phyloP scores from a whole-genome alignment of 2,329 filamentous ascomycete species.

The Byssothecium circinans region DNA sequence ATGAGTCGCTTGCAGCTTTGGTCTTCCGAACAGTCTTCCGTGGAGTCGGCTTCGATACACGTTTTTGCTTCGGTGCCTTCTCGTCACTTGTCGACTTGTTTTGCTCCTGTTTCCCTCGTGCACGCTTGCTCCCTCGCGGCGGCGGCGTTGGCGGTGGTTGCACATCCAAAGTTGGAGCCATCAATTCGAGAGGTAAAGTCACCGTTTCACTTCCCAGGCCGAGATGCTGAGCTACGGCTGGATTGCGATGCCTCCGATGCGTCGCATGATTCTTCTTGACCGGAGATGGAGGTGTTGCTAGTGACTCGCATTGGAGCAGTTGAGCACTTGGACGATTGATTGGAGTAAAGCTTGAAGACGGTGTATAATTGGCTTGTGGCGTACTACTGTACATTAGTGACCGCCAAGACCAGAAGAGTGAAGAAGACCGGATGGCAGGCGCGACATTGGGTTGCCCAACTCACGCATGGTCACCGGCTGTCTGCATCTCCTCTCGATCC shows the following conservation, averaged over 20 bases:
- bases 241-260: conserved; percentile 19
- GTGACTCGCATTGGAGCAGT: background rate
- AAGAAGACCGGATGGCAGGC: conserved; percentile 6
- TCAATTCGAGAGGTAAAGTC: conserved; percentile 20
- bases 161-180: conserved; percentile 8
- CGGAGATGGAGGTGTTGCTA: conserved; percentile 15
- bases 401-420: background rate
- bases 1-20: background rate
- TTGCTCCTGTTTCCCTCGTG: conserved; percentile 2
- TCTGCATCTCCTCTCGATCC: conserved; percentile 4
- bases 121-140: conserved; percentile 16
- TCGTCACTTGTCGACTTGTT: conserved; percentile 1
- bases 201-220: conserved; percentile 23
- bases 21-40: conserved; percentile 3
- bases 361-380: conserved; percentile 1
- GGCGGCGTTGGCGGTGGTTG: conserved; percentile 6
- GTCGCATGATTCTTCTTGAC: background rate
- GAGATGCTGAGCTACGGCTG: conserved; percentile 32
- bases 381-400: conserved; percentile 2
- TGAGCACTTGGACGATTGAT: conserved; percentile 20
- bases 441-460: conserved; percentile 17
- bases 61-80: conserved; percentile 10
- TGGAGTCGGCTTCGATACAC: conserved; percentile 15
- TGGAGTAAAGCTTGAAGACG: conserved; percentile 28
- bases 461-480: conserved; percentile 25